phyloP scores from a whole-genome alignment of 257 asterid genomes.

The Ajuga chamaepitys region DNA sequence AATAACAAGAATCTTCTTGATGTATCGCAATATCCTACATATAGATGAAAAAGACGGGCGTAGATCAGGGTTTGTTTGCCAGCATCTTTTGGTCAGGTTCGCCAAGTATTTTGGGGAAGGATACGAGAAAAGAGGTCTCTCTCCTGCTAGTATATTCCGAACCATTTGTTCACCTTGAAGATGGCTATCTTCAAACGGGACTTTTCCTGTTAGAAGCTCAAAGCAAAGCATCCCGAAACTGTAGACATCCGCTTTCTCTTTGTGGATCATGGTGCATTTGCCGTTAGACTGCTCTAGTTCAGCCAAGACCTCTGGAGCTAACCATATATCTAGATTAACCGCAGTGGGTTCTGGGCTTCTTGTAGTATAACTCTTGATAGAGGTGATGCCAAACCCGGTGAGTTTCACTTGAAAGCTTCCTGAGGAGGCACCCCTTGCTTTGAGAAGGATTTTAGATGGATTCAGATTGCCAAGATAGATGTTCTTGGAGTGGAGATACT shows the following conservation, averaged over 20 bases:
- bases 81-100: conserved; percentile 68
- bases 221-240: conserved; percentile 90
- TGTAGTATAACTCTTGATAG: conserved; percentile 28
- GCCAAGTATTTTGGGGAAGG: conserved; percentile 70
- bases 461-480: conserved; percentile 68
- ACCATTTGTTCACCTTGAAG: conserved; percentile 72
- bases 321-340: conserved; percentile 56
- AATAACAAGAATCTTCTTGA: conserved; percentile 56
- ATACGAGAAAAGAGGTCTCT: conserved; percentile 75
- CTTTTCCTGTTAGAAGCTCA: conserved; percentile 69
- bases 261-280: conserved; percentile 23
- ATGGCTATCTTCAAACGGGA: conserved; percentile 67
- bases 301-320: conserved; percentile 78
- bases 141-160: conserved; percentile 72
- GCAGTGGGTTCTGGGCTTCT: conserved; percentile 22
- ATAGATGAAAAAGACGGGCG: conserved; percentile 77
- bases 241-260: conserved; percentile 79
- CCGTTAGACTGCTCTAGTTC: conserved; percentile 40
- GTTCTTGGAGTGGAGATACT: conserved; percentile 64
- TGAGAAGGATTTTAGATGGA: conserved; percentile 69
- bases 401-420: conserved; percentile 62
- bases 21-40: conserved; percentile 65
- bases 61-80: conserved; percentile 57
- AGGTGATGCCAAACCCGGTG: conserved; percentile 46
- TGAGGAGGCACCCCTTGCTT: conserved; percentile 31